These are phyloP conservation scores for Agaricus bisporus DNA, from an alignment of 768 basidiomycete genomes.

Conservation along the genomic window DNA sequence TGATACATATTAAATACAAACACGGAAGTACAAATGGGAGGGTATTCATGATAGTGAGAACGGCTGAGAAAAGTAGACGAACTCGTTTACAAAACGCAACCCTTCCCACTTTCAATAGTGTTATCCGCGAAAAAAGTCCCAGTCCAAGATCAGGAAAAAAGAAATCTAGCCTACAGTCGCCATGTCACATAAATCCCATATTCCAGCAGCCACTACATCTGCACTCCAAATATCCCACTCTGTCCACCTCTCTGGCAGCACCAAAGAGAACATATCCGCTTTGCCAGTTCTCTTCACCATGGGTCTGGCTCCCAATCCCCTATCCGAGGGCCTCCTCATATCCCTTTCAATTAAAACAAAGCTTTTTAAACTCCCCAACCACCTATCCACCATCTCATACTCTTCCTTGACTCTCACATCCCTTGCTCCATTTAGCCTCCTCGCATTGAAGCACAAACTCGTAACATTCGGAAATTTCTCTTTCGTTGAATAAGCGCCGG, in stretches of 20 bases:
- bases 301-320: not conserved
- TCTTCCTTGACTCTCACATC: constrained; percentile 2
- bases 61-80: no score
- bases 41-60: not conserved
- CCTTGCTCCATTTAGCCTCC: not conserved
- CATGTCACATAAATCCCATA: constrained; percentile 26
- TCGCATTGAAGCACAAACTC: constrained; percentile 4
- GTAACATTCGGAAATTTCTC: constrained; percentile 6
- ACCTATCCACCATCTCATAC: constrained; percentile 6
- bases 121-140: not conserved
- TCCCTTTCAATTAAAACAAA: constrained; percentile 6
- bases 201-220: constrained; percentile 20
- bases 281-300: not conserved
- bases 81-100: no score
- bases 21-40: not conserved
- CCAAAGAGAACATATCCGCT: constrained; percentile 5
- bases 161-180: not conserved
- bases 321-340: not conserved
- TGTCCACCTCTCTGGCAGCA: constrained; percentile 20
- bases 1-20: not conserved
- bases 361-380: not conserved
- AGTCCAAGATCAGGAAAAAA: not conserved
- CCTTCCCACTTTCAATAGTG: not conserved
- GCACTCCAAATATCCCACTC: constrained; percentile 34
- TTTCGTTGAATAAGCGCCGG: not conserved